Base-by-base conservation (phyloP, 495 filamentous ascomycete species). In the Podospora pseudoanserina region DNA sequence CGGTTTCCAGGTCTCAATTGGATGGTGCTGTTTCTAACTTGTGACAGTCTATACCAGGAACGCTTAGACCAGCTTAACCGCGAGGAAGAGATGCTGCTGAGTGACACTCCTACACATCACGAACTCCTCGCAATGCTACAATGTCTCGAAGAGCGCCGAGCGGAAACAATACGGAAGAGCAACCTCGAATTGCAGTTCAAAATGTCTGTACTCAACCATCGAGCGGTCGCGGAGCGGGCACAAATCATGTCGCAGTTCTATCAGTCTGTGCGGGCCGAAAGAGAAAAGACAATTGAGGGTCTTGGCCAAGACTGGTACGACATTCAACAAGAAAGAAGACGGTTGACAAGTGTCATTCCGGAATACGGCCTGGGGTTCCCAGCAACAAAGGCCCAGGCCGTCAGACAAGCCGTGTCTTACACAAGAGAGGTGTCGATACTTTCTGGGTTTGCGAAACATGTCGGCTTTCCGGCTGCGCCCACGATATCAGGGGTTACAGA, bases 381-480 rank as follows among this genome's bases (percentile, higher is more conserved):
- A 20, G 85, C 86, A 49, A 87, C 87, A 56, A 86, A 88, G 66
- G 84, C 87, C 67, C 88, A 90, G 72, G 92, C 91, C 75, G 87
- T 92, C 66, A 83, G 83, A 66, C 88, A 92, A 65, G 95, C 95
- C 72, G 85, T 91, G 55, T 89, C 91, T 58, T 97, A 97, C 77
- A 97, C 97, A 77, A 89, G 89, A 71, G 95, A 99, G 76, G 93
- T 99, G 4, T 94, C 92, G 5, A 85, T 97, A 16, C 85, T 99
- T 66, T 89, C 93, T 7, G 94, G 95, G 20, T 85, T 98, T 66
- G 92, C 93, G 6, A 97, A 97, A 77, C 92, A 97, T 78, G 87
- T 96, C 63, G 95, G 95, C 26, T 98, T 97, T 78, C 95, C 95
- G 30, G 94, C 94, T 39, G 94, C 94, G n/a, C 95, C 95, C 20